These are phyloP conservation scores for Meyerozyma sp. DNA, from an alignment of 1,139 yeast species.

Conservation along the genomic window DNA sequence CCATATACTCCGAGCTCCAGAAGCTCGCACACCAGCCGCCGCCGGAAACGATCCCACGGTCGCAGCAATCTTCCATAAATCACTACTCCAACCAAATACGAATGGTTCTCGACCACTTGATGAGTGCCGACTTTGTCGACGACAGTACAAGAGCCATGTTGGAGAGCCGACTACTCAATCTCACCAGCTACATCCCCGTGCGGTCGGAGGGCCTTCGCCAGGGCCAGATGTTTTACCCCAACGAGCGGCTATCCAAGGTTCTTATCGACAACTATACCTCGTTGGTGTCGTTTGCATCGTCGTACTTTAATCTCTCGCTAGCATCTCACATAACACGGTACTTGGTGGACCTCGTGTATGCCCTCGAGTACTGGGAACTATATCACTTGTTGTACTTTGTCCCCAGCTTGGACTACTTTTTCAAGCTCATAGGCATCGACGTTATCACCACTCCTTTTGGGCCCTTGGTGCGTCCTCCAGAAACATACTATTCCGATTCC, in stretches of 20 bases:
- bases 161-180: slow-evolving; percentile 3
- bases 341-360: slow-evolving; percentile 34
- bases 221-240: slow-evolving; percentile 23
- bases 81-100: neutral
- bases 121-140: neutral
- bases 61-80: neutral
- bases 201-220: slow-evolving; percentile 2
- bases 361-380: slow-evolving; percentile 42
- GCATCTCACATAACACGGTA: slow-evolving; percentile 35
- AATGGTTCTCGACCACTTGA: neutral
- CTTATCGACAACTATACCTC: slow-evolving; percentile 35
- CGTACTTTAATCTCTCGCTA: slow-evolving; percentile 34
- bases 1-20: slow-evolving; percentile 1
- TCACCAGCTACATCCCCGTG: slow-evolving; percentile 2
- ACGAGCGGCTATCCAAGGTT: slow-evolving; percentile 32
- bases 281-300: slow-evolving; percentile 25
- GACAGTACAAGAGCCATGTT: neutral
- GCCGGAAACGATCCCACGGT: neutral
- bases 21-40: neutral
- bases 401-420: slow-evolving; percentile 30
- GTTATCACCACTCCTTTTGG: slow-evolving; percentile 36
- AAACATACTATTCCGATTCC: slow-evolving; percentile 28
- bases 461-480: slow-evolving; percentile 36
- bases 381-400: slow-evolving; percentile 33
- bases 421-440: slow-evolving; percentile 32